Evolutionary conservation across 768 basidiomycete species (phyloP).

Genomic region (Suillus clintonianus): DNA sequence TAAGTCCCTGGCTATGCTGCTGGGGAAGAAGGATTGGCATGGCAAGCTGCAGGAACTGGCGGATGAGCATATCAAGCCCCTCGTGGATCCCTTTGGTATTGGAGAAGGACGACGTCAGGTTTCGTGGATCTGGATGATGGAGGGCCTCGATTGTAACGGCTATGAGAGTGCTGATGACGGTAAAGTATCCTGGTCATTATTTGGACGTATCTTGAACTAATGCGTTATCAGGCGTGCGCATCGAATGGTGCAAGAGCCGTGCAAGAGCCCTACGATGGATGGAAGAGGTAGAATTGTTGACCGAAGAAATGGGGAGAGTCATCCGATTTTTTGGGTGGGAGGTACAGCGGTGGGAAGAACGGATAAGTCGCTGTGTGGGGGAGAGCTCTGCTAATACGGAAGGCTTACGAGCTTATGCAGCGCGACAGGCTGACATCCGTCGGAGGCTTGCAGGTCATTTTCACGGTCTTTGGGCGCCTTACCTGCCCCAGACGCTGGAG

Average conservation of each 20-base stretch:
- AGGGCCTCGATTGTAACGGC: not conserved
- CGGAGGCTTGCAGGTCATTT: not conserved
- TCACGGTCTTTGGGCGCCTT: not conserved
- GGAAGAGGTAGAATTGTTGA: slow-evolving; percentile 22
- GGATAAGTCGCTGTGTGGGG: not conserved
- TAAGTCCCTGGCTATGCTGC: not conserved
- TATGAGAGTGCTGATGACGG: not conserved
- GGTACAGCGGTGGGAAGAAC: slow-evolving; percentile 15
- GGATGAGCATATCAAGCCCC: not conserved
- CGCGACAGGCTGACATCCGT: slow-evolving; percentile 1
- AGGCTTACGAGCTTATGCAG: slow-evolving; percentile 11
- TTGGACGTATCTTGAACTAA: not conserved
- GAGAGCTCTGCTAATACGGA: not conserved
- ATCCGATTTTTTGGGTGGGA: slow-evolving; percentile 15
- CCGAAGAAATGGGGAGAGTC: slow-evolving; percentile 25
- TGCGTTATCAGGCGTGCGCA: slow-evolving; percentile 14
- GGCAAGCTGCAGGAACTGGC: not conserved
- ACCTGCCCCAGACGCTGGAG: too few relatives aligned
- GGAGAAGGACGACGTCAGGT: slow-evolving; percentile 2
- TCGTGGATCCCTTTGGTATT: not conserved
- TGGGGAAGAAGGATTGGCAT: not conserved
- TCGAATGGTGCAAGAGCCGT: slow-evolving; percentile 17
- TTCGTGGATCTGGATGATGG: slow-evolving; percentile 9
- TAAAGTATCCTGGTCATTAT: not conserved
- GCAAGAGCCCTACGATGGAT: slow-evolving; percentile 15